Percentiles rank a stretch among this genome's conserved stretches.
These are phyloP conservation scores for Talaromyces marneffei DNA, from an alignment of 2,329 filamentous ascomycete species.

Conservation along the genomic window DNA sequence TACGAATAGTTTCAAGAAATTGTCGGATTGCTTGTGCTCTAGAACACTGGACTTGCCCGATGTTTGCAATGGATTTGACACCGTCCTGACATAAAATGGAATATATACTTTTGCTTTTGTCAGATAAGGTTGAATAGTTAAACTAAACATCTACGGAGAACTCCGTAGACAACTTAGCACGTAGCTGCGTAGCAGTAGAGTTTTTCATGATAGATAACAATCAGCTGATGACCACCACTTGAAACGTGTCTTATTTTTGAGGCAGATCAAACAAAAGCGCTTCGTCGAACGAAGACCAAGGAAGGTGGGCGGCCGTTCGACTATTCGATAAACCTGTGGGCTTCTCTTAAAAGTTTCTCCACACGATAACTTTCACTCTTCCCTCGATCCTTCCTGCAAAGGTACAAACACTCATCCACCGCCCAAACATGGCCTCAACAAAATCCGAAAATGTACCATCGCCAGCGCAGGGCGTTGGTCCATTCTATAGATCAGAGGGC, in stretches of 20 bases:
- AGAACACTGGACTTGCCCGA: no score
- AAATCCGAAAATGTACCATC: conserved; percentile 29
- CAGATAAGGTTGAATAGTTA: not conserved
- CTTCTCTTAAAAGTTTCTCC: not conserved
- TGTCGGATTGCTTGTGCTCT: no score
- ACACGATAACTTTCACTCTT: not conserved
- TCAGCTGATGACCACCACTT: not conserved
- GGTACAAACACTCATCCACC: not conserved
- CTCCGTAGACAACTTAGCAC: not conserved
- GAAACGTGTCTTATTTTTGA: not conserved
- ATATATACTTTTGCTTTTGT: not conserved
- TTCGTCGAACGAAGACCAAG: no score
- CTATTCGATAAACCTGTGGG: not conserved
- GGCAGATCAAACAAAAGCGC: not conserved
- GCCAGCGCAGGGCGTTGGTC: conserved; percentile 66
- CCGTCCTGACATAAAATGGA: not conserved
- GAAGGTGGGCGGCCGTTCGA: not conserved
- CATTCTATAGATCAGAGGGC: conserved; percentile 66
- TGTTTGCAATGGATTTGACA: no score
- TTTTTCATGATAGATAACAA: not conserved
- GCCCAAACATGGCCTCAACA: conserved; percentile 3
- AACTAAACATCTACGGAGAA: not conserved
- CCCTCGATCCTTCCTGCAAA: not conserved
- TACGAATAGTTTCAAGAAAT: no score
- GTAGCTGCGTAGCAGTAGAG: not conserved